Evolutionary conservation across 2,329 filamentous ascomycete species (phyloP).

Genomic region (Bimuria novae-zelandiae): DNA sequence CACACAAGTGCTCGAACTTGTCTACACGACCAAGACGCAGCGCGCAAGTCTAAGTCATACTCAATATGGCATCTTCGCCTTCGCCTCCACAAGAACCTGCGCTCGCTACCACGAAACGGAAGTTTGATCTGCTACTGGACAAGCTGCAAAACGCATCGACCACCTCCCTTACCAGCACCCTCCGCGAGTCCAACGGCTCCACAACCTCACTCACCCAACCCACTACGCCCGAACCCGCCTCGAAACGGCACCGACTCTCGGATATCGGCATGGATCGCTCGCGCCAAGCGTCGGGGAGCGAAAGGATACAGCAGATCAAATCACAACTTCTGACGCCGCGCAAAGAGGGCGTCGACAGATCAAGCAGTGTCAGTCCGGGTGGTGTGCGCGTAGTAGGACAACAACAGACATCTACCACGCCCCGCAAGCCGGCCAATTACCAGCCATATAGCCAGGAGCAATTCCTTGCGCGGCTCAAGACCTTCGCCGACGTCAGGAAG

Average conservation of each 20-base stretch:
- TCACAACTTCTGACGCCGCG: constrained; percentile 38
- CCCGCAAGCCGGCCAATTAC: constrained; percentile 66
- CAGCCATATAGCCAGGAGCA: constrained; percentile 83
- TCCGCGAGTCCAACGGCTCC: constrained; percentile 46
- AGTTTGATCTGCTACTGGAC: constrained; percentile 78
- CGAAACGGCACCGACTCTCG: constrained; percentile 43
- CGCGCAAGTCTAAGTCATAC: not conserved
- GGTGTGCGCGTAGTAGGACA: constrained; percentile 40
- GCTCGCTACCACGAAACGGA: constrained; percentile 81
- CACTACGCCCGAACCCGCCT: constrained; percentile 33
- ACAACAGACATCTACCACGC: constrained; percentile 26
- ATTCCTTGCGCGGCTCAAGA: constrained; percentile 79
- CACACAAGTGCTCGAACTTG: not conserved
- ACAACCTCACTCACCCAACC: constrained; percentile 30
- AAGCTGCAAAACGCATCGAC: constrained; percentile 54
- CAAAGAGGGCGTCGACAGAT: constrained; percentile 19
- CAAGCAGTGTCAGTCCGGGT: constrained; percentile 8
- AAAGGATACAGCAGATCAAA: constrained; percentile 37
- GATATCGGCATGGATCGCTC: constrained; percentile 32
- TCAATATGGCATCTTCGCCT: constrained; percentile 17
- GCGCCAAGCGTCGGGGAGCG: constrained; percentile 34
- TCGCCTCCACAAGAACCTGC: constrained; percentile 42
- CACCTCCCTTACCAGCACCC: constrained; percentile 37
- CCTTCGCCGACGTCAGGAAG: constrained; percentile 86
- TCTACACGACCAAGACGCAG: not conserved